Conservation (phyloP, 805 yeast species). For the Yarrowia yakushimensis region DNA sequence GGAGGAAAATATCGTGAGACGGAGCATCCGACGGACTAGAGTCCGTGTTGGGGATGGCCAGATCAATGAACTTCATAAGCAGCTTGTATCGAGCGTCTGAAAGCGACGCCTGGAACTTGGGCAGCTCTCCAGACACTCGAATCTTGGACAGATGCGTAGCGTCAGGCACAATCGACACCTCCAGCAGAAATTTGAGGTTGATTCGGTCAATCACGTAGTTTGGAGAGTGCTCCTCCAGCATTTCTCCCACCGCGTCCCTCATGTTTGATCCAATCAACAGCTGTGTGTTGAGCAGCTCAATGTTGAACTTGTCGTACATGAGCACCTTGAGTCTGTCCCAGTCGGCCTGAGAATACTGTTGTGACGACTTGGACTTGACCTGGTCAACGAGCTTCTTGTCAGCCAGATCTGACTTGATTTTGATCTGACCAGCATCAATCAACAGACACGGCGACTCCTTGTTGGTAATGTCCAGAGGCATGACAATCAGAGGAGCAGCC, state of each 20-base stretch:
- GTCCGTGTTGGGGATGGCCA: slow-evolving; percentile 55
- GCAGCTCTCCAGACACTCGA: slow-evolving; percentile 72
- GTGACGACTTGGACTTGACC: slow-evolving; percentile 57
- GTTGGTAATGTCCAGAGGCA: slow-evolving; percentile 76
- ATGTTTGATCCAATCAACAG: slow-evolving; percentile 81
- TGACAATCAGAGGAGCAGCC: slow-evolving; percentile 85
- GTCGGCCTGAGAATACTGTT: slow-evolving; percentile 57
- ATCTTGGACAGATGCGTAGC: slow-evolving; percentile 70
- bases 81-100: slow-evolving; percentile 90
- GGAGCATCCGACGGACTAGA: slow-evolving; percentile 39
- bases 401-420: slow-evolving; percentile 75
- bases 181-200: slow-evolving; percentile 68
- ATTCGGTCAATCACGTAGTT: slow-evolving; percentile 72
- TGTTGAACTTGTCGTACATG: slow-evolving; percentile 84
- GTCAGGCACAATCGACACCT: slow-evolving; percentile 79
- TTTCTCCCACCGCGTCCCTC: slow-evolving; percentile 68
- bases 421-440: slow-evolving; percentile 93
- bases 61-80: slow-evolving; percentile 71
- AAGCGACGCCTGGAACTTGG: slow-evolving; percentile 63
- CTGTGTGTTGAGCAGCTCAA: slow-evolving; percentile 80
- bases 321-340: slow-evolving; percentile 71
- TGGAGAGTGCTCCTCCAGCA: slow-evolving; percentile 42
- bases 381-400: slow-evolving; percentile 64
- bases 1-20: slow-evolving; percentile 17
- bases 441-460: slow-evolving; percentile 87